These are phyloP conservation scores for Magnolia officinalis DNA, from an alignment of 164 flowering plant species.

Conservation along the genomic window DNA sequence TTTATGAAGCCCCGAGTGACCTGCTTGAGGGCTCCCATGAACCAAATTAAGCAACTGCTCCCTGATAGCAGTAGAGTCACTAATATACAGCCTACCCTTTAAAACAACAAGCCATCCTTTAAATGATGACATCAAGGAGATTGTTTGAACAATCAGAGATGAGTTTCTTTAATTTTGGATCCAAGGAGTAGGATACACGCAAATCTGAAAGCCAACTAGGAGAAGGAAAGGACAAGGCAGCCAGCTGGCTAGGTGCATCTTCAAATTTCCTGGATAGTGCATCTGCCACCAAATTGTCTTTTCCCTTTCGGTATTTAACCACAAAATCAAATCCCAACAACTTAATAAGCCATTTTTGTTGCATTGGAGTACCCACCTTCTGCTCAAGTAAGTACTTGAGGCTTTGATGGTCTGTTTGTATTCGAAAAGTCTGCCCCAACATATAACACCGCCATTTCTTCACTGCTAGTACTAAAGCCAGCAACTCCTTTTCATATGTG, in stretches of 20 bases:
- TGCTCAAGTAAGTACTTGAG: not conserved
- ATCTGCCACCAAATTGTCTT: not conserved
- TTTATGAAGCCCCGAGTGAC: constrained; percentile 8
- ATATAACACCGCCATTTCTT: not conserved
- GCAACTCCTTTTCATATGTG: not conserved
- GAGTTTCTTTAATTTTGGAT: too few relatives aligned
- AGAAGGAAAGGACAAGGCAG: not conserved
- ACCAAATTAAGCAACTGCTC: too few relatives aligned
- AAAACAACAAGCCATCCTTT: too few relatives aligned
- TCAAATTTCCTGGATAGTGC: not conserved
- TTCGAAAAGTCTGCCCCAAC: not conserved
- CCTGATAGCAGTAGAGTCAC: too few relatives aligned
- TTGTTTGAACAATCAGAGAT: too few relatives aligned
- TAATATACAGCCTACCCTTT: not conserved
- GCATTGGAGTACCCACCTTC: not conserved
- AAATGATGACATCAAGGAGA: too few relatives aligned
- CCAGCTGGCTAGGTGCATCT: too few relatives aligned
- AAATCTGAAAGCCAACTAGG: not conserved
- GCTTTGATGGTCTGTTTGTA: not conserved
- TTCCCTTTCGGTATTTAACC: not conserved
- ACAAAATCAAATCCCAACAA: not conserved
- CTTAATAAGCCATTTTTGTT: not conserved
- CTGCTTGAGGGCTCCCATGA: too few relatives aligned
- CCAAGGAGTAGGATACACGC: not conserved
- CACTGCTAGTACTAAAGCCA: not conserved